Evolutionary conservation across 768 basidiomycete species (phyloP).

Genomic region (Dioszegia aurantiaca): DNA sequence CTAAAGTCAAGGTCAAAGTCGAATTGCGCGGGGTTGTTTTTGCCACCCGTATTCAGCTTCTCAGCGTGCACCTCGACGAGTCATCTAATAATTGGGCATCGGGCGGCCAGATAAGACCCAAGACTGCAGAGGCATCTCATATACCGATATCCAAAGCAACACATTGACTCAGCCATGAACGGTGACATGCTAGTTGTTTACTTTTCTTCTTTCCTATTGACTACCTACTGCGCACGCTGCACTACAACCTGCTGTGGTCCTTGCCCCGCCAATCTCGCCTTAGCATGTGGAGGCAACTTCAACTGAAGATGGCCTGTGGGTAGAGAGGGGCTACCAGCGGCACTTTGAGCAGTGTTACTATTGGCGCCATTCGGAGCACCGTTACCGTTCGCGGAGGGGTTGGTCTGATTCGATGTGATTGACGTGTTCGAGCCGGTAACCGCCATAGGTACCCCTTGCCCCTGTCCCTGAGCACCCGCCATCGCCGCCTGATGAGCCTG

Average conservation of each 20-base stretch:
- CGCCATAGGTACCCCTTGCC: slow-evolving; percentile 10
- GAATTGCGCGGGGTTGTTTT: too few species aligned
- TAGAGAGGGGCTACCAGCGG: slow-evolving; percentile 7
- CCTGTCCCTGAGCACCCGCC: slow-evolving; percentile 9
- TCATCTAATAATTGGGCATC: too few species aligned
- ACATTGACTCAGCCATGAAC: too few species aligned
- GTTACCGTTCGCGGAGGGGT: neutral
- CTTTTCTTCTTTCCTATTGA: too few species aligned
- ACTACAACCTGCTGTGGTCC: slow-evolving; percentile 8
- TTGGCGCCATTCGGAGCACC: neutral
- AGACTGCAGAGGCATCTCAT: too few species aligned
- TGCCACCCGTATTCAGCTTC: too few species aligned
- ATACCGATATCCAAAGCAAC: too few species aligned
- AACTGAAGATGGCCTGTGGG: slow-evolving; percentile 34
- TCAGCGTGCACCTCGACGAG: too few species aligned
- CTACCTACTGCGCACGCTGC: slow-evolving; percentile 10
- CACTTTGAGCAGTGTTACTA: neutral
- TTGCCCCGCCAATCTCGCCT: slow-evolving; percentile 30
- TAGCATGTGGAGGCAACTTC: slow-evolving; percentile 39
- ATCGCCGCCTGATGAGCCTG: neutral
- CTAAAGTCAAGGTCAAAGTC: too few species aligned
- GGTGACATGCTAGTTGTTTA: too few species aligned
- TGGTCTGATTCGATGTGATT: neutral
- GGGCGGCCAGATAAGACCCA: too few species aligned
- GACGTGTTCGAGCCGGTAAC: neutral